These are phyloP conservation scores for Paracamarosporium sp. DNA, from an alignment of 2,329 filamentous ascomycete species.

Conservation along the genomic window DNA sequence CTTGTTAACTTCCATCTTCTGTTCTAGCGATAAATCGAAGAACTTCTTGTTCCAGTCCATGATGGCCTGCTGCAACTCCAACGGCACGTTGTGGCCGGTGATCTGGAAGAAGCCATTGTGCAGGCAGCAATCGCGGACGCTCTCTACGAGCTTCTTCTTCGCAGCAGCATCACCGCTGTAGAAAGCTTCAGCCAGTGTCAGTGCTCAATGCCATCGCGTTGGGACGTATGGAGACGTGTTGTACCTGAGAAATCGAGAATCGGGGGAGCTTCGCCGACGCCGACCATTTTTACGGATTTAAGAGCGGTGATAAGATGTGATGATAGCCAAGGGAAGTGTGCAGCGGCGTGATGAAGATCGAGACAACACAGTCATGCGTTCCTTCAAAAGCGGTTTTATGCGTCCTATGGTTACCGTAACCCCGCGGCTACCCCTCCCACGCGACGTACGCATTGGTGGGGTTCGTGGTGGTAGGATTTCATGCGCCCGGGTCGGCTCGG, in stretches of 20 bases:
- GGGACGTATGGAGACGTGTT: neutral
- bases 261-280: slow-evolving; percentile 29
- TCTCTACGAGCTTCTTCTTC: slow-evolving; percentile 34
- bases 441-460: neutral
- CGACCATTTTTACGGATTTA: slow-evolving; percentile 22
- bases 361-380: neutral
- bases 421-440: neutral
- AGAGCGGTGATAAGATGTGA: neutral
- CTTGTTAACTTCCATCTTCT: slow-evolving; percentile 51
- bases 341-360: too few relatives aligned
- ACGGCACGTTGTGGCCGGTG: slow-evolving; percentile 49
- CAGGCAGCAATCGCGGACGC: slow-evolving; percentile 38
- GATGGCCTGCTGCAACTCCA: slow-evolving; percentile 46
- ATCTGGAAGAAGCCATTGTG: slow-evolving; percentile 57
- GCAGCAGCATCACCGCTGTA: slow-evolving; percentile 28
- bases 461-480: neutral
- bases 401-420: neutral
- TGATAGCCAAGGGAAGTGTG: neutral
- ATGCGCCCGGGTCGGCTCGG: neutral
- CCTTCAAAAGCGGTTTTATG: neutral
- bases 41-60: slow-evolving; percentile 50
- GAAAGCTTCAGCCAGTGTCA: slow-evolving; percentile 22
- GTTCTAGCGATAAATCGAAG: slow-evolving; percentile 49
- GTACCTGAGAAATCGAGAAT: slow-evolving; percentile 38
- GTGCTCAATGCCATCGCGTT: neutral